Conservation (phyloP, 371 early-diverging fungal species). For the Mucor irregularis region DNA sequence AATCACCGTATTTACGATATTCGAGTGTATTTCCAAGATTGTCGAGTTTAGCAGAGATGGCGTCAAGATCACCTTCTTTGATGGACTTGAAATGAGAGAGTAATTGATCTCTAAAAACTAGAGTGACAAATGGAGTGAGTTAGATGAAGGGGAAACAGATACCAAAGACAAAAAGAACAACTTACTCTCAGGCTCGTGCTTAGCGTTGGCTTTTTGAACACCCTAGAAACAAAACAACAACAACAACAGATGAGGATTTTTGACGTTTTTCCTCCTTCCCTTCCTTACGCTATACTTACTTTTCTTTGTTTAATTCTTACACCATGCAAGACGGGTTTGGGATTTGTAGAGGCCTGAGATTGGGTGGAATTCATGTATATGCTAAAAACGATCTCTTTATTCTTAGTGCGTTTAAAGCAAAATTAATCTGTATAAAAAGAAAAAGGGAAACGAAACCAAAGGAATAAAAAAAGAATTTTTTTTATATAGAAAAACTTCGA, state of each 20-base stretch:
- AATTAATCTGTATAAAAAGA: neutral
- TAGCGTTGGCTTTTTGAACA: slow-evolving; percentile 82
- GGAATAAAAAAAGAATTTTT: neutral
- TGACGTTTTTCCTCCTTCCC: too few relatives aligned
- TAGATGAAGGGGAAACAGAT: neutral
- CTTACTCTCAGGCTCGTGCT: slow-evolving; percentile 82
- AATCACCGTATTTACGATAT: slow-evolving; percentile 92
- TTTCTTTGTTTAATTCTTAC: slow-evolving; percentile 83
- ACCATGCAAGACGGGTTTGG: slow-evolving; percentile 78
- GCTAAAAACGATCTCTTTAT: slow-evolving; percentile 26
- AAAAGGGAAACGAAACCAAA: neutral
- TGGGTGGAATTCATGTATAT: slow-evolving; percentile 62
- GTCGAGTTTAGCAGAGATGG: slow-evolving; percentile 76
- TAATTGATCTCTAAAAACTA: slow-evolving; percentile 77
- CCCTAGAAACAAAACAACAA: slow-evolving; percentile 49
- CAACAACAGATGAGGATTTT: neutral
- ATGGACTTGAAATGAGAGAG: slow-evolving; percentile 61
- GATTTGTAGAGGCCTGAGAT: slow-evolving; percentile 50
- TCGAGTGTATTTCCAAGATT: slow-evolving; percentile 84
- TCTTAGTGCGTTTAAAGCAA: slow-evolving; percentile 14
- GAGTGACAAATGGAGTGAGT: neutral
- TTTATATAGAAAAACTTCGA: too few relatives aligned
- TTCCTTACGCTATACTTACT: too few relatives aligned
- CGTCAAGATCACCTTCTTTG: slow-evolving; percentile 71
- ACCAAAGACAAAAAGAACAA: neutral